Evolutionary conservation across 2,329 filamentous ascomycete genomes (phyloP).

Genomic region (Cladophialophora chaetospira): DNA sequence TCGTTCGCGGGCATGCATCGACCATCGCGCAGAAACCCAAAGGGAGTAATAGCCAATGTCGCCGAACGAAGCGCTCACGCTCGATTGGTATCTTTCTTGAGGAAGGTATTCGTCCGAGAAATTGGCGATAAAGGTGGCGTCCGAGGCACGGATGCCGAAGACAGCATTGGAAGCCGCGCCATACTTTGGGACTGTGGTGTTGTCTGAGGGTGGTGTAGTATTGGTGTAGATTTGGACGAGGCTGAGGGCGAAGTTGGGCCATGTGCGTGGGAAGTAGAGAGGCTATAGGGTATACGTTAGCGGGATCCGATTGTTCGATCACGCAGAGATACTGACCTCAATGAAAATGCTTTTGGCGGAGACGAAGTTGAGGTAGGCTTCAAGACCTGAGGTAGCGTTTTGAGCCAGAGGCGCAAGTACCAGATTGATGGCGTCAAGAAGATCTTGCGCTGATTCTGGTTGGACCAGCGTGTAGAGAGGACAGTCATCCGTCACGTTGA

Average conservation of each 20-base stretch:
- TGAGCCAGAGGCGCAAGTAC: slow-evolving; percentile 1
- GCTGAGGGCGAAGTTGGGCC: neutral
- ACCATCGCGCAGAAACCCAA: slow-evolving; percentile 22
- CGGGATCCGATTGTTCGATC: too few species aligned
- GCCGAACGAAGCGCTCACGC: neutral
- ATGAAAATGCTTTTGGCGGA: neutral
- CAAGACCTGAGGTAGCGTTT: slow-evolving; percentile 8
- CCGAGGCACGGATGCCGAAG: slow-evolving; percentile 16
- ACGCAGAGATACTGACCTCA: too few species aligned
- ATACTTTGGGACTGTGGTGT: neutral
- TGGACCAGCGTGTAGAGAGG: neutral
- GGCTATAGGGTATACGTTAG: too few species aligned
- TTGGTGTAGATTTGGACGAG: slow-evolving; percentile 4
- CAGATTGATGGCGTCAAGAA: slow-evolving; percentile 11
- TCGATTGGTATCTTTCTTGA: neutral
- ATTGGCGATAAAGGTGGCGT: slow-evolving; percentile 12
- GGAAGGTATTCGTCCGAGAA: slow-evolving; percentile 6
- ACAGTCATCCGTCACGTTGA: slow-evolving; percentile 4
- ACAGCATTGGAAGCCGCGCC: neutral
- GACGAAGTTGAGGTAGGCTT: neutral
- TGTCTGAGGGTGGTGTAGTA: slow-evolving; percentile 1
- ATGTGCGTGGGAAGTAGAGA: neutral
- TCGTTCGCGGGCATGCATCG: slow-evolving; percentile 30
- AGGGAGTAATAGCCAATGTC: neutral
- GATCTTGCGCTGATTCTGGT: neutral